Conservation (phyloP, 164 flowering plant genomes). For the Nymphaea colorata region DNA sequence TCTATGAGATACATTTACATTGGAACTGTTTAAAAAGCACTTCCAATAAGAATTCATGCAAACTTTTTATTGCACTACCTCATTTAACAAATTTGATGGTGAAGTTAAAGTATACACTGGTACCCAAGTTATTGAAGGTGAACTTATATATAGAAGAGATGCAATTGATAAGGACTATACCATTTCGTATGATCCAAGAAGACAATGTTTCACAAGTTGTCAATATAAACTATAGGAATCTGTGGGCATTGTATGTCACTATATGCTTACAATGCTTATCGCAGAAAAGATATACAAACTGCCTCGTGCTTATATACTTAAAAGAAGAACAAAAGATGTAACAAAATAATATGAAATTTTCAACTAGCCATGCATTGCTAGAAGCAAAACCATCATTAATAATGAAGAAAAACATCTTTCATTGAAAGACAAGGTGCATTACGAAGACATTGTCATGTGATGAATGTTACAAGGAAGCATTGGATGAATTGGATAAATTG, state of each 20-base stretch:
- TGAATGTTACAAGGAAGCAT: too few relatives aligned
- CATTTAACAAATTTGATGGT: neutral
- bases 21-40: neutral
- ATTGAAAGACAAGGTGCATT: neutral
- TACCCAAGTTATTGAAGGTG: neutral
- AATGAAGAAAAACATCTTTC: neutral
- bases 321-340: neutral
- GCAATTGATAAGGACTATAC: too few relatives aligned
- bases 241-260: neutral
- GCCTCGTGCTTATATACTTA: neutral
- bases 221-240: neutral
- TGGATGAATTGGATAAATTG: too few relatives aligned
- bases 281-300: neutral
- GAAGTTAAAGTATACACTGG: neutral
- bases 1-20: neutral
- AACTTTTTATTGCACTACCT: neutral
- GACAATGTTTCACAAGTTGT: neutral
- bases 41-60: neutral
- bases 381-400: neutral
- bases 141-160: neutral
- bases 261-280: neutral
- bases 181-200: neutral
- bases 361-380: too few relatives aligned
- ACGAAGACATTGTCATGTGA: too few relatives aligned
- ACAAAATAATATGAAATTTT: neutral